These are phyloP conservation scores for Falciphora oryzae DNA, from an alignment of 2,329 filamentous ascomycete genomes.

Conservation along the genomic window DNA sequence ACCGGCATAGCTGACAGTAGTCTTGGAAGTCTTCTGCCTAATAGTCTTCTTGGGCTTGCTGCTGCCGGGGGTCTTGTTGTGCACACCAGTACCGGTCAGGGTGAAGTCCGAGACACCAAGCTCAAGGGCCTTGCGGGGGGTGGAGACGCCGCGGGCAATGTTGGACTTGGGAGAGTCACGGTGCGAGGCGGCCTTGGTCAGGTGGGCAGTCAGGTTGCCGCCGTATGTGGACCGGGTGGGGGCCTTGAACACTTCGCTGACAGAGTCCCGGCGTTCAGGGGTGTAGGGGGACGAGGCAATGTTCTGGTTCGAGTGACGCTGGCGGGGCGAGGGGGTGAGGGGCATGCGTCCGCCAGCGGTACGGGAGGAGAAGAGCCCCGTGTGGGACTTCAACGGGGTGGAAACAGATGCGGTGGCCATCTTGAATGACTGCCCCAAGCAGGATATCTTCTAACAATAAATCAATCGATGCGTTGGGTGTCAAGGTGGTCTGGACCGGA, in stretches of 20 bases:
- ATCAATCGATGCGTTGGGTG: constrained; percentile 15
- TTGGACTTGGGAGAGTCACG: constrained; percentile 95
- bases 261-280: constrained; percentile 54
- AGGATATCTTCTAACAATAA: constrained; percentile 37
- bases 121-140: constrained; percentile 78
- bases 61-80: constrained; percentile 52
- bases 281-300: constrained; percentile 70
- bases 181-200: constrained; percentile 64
- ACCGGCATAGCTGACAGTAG: constrained; percentile 72
- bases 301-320: constrained; percentile 48
- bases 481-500: neutral
- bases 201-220: constrained; percentile 72
- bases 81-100: constrained; percentile 72
- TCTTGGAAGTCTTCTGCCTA: constrained; percentile 60
- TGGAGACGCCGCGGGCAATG: constrained; percentile 69
- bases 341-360: constrained; percentile 94
- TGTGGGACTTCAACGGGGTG: constrained; percentile 92
- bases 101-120: constrained; percentile 90
- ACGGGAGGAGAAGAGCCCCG: constrained; percentile 84
- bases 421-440: constrained; percentile 29
- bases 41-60: constrained; percentile 55
- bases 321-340: constrained; percentile 81
- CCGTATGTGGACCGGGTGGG: constrained; percentile 70
- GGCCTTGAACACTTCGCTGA: constrained; percentile 43
- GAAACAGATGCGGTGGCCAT: constrained; percentile 82